Evolutionary conservation across 495 filamentous ascomycete genomes (phyloP).

Genomic region (Aspergillus cavernicola): DNA sequence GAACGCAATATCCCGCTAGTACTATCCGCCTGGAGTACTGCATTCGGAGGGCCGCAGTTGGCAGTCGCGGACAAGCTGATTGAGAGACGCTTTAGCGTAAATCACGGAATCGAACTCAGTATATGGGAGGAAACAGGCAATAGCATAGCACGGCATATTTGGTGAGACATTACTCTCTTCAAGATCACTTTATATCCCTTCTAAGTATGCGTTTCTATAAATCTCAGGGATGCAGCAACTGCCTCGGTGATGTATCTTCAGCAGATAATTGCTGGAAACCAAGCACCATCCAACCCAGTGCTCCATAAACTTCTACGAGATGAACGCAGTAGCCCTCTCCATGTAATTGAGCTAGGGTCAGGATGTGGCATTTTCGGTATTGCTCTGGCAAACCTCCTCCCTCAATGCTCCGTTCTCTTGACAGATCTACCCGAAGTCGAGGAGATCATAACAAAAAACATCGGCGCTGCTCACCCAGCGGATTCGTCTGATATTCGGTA

Average conservation of each 20-base stretch:
- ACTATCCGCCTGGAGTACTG: conserved; percentile 54
- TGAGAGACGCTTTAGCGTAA: conserved; percentile 47
- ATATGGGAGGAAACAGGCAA: conserved; percentile 92
- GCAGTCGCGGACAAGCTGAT: conserved; percentile 46
- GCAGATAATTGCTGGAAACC: conserved; percentile 19
- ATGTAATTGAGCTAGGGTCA: conserved; percentile 73
- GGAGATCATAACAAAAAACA: conserved; percentile 56
- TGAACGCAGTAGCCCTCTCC: conserved; percentile 32
- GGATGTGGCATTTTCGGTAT: conserved; percentile 86
- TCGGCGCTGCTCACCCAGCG: conserved; percentile 40
- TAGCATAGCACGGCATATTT: conserved; percentile 91
- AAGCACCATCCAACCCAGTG: conserved; percentile 16
- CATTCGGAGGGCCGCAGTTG: conserved; percentile 37
- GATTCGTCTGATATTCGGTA: conserved; percentile 45
- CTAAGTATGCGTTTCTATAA: conserved; percentile 11
- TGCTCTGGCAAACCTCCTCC: conserved; percentile 58
- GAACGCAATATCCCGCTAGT: conserved; percentile 37
- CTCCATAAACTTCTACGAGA: conserved; percentile 28
- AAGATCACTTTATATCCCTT: not conserved
- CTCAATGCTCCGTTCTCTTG: conserved; percentile 57
- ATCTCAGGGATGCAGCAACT: conserved; percentile 64
- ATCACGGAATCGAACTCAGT: conserved; percentile 20
- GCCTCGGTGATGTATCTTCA: conserved; percentile 47
- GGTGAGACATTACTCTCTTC: conserved; percentile 51
- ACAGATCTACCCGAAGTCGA: conserved; percentile 82